Conservation (phyloP, 163 green algal species). For the Prototheca wickerhamii region DNA sequence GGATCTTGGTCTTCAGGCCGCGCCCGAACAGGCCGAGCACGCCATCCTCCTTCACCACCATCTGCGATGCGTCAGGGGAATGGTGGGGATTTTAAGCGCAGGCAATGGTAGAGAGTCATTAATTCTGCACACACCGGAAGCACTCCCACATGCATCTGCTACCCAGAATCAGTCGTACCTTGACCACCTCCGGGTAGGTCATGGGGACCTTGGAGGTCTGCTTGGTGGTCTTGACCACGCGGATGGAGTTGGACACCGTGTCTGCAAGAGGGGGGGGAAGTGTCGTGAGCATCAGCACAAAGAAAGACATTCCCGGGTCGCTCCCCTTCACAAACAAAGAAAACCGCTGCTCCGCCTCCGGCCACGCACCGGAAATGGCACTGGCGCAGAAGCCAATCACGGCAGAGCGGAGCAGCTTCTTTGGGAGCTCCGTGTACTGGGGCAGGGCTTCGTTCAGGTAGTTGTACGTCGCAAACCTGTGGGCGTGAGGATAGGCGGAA, state of each 20-base stretch:
- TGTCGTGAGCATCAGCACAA: too few relatives aligned
- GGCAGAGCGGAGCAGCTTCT: slow-evolving; percentile 65
- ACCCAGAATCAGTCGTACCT: slow-evolving; percentile 25
- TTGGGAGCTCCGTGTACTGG: slow-evolving; percentile 60
- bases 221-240: slow-evolving; percentile 86
- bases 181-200: slow-evolving; percentile 47
- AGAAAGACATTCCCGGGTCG: neutral
- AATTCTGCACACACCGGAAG: neutral
- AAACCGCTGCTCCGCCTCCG: neutral
- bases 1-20: slow-evolving; percentile 81
- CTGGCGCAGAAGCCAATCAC: slow-evolving; percentile 79
- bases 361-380: slow-evolving; percentile 33
- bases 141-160: too few relatives aligned
- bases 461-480: slow-evolving; percentile 60
- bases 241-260: slow-evolving; percentile 75
- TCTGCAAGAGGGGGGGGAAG: slow-evolving; percentile 13
- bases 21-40: slow-evolving; percentile 67
- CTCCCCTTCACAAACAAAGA: neutral
- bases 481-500: neutral
- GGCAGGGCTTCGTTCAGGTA: slow-evolving; percentile 64
- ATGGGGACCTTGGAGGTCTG: slow-evolving; percentile 62
- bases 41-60: slow-evolving; percentile 72
- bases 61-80: slow-evolving; percentile 20
- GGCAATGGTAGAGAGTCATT: neutral
- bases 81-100: neutral